Evolutionary conservation across 2,329 filamentous ascomycete genomes (phyloP).

Genomic region (Penicillium corylophilum): DNA sequence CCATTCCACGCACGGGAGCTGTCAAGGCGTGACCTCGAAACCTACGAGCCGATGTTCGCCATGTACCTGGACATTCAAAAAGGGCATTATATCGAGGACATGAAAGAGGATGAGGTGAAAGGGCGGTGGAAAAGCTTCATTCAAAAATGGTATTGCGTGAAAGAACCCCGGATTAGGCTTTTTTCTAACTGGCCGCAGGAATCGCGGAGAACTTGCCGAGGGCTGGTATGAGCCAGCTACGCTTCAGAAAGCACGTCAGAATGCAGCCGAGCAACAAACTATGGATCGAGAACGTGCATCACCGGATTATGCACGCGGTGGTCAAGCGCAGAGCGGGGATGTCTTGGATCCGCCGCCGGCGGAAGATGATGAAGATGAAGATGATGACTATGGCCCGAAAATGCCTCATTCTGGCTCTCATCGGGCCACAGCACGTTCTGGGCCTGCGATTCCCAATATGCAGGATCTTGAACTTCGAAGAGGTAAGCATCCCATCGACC

Average conservation of each 20-base stretch:
- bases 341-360: conserved; percentile 2
- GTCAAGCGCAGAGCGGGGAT: conserved; percentile 6
- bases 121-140: conserved; percentile 94
- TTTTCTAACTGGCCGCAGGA: conserved; percentile 57
- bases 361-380: conserved; percentile 32
- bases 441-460: conserved; percentile 65
- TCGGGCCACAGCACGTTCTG: conserved; percentile 37
- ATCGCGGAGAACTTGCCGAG: conserved; percentile 78
- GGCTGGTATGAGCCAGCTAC: conserved; percentile 90
- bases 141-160: conserved; percentile 70
- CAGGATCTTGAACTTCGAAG: conserved; percentile 68
- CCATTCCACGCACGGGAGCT: conserved; percentile 67
- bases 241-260: conserved; percentile 53
- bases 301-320: conserved; percentile 24
- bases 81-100: conserved; percentile 63
- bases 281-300: conserved; percentile 13
- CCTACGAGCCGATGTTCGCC: conserved; percentile 71
- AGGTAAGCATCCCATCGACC: conserved; percentile 28
- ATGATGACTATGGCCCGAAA: conserved; percentile 60
- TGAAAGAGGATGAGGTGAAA: conserved; percentile 72
- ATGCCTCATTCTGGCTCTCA: conserved; percentile 39
- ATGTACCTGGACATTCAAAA: conserved; percentile 90
- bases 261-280: conserved; percentile 10
- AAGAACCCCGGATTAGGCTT: conserved; percentile 24
- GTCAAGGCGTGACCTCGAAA: conserved; percentile 65